These are phyloP conservation scores for Ustilago hordei DNA, from an alignment of 1,284 basidiomycete species.

Conservation along the genomic window DNA sequence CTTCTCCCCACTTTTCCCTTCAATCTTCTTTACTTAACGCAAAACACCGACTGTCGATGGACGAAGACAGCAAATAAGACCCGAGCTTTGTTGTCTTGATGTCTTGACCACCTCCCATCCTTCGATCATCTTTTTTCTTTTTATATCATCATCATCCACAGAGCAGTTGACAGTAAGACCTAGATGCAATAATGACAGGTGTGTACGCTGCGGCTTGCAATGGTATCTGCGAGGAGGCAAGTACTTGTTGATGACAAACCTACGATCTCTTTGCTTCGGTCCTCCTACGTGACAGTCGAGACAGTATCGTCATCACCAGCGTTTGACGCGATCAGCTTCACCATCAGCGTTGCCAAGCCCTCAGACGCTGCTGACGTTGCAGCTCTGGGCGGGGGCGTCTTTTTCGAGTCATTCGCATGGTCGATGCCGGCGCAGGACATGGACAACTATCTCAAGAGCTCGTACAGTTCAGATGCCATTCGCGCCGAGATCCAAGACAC, in stretches of 20 bases:
- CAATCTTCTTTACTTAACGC: not conserved
- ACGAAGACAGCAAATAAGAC: not conserved
- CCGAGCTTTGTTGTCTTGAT: not conserved
- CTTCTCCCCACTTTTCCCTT: not conserved
- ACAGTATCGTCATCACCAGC: not conserved
- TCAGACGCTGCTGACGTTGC: conserved; percentile 37
- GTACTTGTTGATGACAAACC: not conserved
- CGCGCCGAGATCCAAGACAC: conserved; percentile 22
- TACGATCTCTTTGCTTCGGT: not conserved
- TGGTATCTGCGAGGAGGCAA: not conserved
- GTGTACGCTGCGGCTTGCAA: not conserved
- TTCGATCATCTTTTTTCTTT: not conserved
- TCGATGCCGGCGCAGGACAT: conserved; percentile 40
- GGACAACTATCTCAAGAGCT: conserved; percentile 36
- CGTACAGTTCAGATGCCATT: conserved; percentile 25
- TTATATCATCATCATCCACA: not conserved
- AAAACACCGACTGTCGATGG: not conserved
- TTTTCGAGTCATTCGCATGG: conserved; percentile 32
- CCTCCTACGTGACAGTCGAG: not conserved
- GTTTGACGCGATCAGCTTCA: conserved; percentile 17
- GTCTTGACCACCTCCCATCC: not conserved
- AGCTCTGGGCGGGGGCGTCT: conserved; percentile 28
- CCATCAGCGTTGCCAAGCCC: conserved; percentile 7
- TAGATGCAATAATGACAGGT: conserved; percentile 26
- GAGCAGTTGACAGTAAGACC: not conserved